Base-by-base conservation (phyloP, 1,139 yeast species). In the Blastobotrys petasosporus region DNA sequence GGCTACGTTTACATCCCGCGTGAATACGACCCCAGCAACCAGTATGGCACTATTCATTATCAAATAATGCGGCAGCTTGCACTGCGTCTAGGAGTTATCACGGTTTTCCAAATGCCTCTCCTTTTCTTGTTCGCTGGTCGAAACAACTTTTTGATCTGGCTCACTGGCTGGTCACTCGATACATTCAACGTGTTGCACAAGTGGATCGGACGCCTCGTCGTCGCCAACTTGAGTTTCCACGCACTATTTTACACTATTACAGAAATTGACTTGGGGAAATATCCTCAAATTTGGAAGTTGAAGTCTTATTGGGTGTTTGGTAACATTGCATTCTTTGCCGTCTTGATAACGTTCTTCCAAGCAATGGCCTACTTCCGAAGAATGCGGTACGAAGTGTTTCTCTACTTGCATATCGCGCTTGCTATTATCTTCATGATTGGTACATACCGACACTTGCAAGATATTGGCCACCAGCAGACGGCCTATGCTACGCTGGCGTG, bases 131-230 rank as follows among this genome's bases (percentile, higher is more conserved):
- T 80, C 65, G 84, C 80, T 0, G 84, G 85, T 4, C 67, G 88
- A 54, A 80, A 74, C 61, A 81, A 81, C 58, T 62, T 80, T 44
- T 59, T 81, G 33, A 73, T 76, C 50, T 68, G 71, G 66, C 41
- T 77, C 4, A 80, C 86, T 0, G 77, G 83, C 17, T 73, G 83
- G 77, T 74, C 80, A 32, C 77, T 75, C 54, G 71, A 82, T 13
- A 72, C 80, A 1, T 80, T 76, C 54, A 76, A 78, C 40, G 65
- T 77, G 28, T 74, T 73, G 53, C 87, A 82, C 60, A 66, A 79
- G 48, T 79, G 84, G 84, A 56, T 76, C 2, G 76, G 83, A 1
- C 63, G 85, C 47, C 58, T 74, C 2, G 59, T 71, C 1, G 65
- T 77, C 41, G 41, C 67, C 0, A 80, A 79, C 55, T 63, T 74